These are phyloP conservation scores for Imleria badia DNA, from an alignment of 768 basidiomycete genomes.

Conservation along the genomic window DNA sequence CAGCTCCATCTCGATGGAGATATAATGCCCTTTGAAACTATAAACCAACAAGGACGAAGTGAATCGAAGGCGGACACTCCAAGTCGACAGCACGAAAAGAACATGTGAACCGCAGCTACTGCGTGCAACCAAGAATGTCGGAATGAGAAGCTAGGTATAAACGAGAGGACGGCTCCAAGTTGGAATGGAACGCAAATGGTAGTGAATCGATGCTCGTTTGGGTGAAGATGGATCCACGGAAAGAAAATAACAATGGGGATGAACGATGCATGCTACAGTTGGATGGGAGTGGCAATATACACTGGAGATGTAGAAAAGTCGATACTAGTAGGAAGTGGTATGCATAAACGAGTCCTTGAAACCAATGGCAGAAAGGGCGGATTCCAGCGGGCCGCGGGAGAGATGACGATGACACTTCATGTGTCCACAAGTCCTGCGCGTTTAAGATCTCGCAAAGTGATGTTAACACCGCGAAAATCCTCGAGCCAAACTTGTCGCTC, in stretches of 20 bases:
- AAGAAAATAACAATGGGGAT: background rate
- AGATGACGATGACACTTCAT: conserved; percentile 1
- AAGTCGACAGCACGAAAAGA: conserved; percentile 1
- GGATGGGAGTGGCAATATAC: conserved; percentile 30
- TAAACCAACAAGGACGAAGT: conserved; percentile 1
- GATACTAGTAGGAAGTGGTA: conserved; percentile 13
- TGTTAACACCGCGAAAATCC: conserved; percentile 60
- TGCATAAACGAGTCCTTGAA: conserved; percentile 20
- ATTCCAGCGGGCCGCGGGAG: background rate
- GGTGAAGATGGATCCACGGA: background rate
- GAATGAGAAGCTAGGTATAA: background rate
- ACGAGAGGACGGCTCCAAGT: conserved; percentile 18
- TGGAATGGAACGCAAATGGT: conserved; percentile 4
- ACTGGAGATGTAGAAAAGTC: conserved; percentile 19
- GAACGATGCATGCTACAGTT: conserved; percentile 35
- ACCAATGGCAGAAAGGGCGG: background rate
- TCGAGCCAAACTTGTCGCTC: conserved; percentile 61
- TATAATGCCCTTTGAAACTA: conserved; percentile 7
- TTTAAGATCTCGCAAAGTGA: conserved; percentile 45
- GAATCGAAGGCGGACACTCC: conserved; percentile 7
- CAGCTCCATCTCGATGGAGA: conserved; percentile 23
- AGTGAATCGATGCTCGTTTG: background rate
- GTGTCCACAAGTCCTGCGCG: conserved; percentile 32
- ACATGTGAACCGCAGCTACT: background rate
- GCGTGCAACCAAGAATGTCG: conserved; percentile 1